phyloP scores from a whole-genome alignment of 1,284 basidiomycete species.

The Caloboletus inedulis region DNA sequence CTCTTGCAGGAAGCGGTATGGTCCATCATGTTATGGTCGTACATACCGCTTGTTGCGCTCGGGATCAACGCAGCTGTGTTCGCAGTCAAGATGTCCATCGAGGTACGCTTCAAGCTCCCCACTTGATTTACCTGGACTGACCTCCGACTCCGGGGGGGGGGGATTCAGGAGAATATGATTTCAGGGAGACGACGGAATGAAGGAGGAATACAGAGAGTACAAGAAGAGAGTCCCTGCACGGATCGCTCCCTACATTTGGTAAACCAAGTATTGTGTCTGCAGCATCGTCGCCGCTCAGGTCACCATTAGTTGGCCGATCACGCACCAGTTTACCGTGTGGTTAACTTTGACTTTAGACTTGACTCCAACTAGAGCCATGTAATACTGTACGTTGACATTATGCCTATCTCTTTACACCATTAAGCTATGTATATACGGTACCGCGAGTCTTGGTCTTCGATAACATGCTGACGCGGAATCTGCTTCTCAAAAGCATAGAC shows the following conservation, averaged over 20 bases:
- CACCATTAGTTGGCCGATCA: neutral
- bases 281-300: neutral
- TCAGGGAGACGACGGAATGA: conserved; percentile 1
- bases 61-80: conserved; percentile 11
- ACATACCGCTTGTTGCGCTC: conserved; percentile 19
- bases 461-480: neutral
- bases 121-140: neutral
- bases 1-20: conserved; percentile 16
- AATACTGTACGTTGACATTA: neutral
- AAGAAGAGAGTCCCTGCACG: conserved; percentile 27
- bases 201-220: conserved; percentile 26
- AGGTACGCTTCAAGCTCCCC: conserved; percentile 15
- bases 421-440: neutral
- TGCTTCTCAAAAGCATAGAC: neutral
- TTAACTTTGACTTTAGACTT: neutral
- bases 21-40: conserved; percentile 28
- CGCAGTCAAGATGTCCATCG: conserved; percentile 29
- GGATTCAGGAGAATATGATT: conserved; percentile 8
- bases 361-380: neutral
- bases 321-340: neutral
- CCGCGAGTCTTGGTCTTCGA: neutral
- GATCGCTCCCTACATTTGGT: conserved; percentile 33
- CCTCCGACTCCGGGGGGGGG: neutral
- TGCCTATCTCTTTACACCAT: neutral
- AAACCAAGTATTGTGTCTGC: neutral